phyloP scores from a whole-genome alignment of 768 basidiomycete species.

The Piloderma croceum region DNA sequence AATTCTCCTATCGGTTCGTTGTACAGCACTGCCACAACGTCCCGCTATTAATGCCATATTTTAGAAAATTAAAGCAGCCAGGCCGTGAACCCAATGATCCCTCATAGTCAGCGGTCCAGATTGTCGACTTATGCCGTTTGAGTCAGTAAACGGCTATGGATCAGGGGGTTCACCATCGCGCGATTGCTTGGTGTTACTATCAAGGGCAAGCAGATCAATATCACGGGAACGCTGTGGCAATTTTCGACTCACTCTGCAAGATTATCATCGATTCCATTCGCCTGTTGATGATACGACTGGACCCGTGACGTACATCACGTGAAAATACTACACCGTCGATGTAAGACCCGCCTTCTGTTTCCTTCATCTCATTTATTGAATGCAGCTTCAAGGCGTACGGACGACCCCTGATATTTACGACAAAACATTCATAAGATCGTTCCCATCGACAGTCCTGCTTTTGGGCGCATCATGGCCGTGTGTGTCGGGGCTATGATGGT shows the following conservation, averaged over 20 bases:
- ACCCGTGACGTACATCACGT: slow-evolving; percentile 73
- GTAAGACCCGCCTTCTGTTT: slow-evolving; percentile 34
- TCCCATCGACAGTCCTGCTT: slow-evolving; percentile 83
- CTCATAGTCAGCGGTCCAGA: slow-evolving; percentile 85
- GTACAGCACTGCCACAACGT: too few species aligned
- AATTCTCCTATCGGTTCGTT: slow-evolving; percentile 79
- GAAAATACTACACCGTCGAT: slow-evolving; percentile 96
- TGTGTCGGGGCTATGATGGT: slow-evolving; percentile 96
- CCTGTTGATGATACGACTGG: slow-evolving; percentile 85
- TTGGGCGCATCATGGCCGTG: slow-evolving; percentile 89
- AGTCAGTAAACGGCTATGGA: slow-evolving; percentile 84
- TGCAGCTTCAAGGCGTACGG: slow-evolving; percentile 86
- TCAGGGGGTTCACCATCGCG: slow-evolving; percentile 87
- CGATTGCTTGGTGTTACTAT: slow-evolving; percentile 78
- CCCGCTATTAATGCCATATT: too few species aligned
- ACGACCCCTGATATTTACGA: slow-evolving; percentile 89
- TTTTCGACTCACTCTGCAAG: slow-evolving; percentile 95
- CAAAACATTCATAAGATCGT: slow-evolving; percentile 88
- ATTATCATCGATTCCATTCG: slow-evolving; percentile 91
- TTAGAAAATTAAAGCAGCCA: slow-evolving; percentile 88
- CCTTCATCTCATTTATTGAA: slow-evolving; percentile 1
- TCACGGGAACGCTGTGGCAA: slow-evolving; percentile 75
- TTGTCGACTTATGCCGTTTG: slow-evolving; percentile 94
- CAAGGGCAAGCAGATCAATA: slow-evolving; percentile 66
- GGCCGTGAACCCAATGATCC: slow-evolving; percentile 69